phyloP scores from a whole-genome alignment of 768 basidiomycete genomes.

The Lactarius akahatsu region DNA sequence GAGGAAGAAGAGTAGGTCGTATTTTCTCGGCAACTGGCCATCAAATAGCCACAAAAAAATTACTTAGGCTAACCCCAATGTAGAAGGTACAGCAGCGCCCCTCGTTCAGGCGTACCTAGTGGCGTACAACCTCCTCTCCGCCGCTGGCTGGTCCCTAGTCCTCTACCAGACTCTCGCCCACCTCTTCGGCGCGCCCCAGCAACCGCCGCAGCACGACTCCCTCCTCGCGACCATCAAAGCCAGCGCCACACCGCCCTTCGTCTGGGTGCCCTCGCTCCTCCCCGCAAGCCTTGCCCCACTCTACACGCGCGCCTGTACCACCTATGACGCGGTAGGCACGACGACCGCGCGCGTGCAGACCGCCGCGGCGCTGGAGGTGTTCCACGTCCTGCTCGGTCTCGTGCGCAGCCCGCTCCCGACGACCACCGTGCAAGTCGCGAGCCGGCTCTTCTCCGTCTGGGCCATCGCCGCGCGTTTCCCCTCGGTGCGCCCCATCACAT shows the following conservation, averaged over 20 bases:
- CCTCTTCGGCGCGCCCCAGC: conserved; percentile 1
- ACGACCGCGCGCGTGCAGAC: conserved; percentile 76
- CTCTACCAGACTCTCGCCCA: conserved; percentile 26
- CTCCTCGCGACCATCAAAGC: conserved; percentile 16
- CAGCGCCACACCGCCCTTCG: conserved; percentile 4
- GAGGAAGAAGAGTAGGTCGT: not conserved
- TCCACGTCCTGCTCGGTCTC: conserved; percentile 76
- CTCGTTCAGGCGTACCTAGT: conserved; percentile 30
- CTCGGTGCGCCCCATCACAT: conserved; percentile 42
- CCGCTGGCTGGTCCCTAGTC: conserved; percentile 23
- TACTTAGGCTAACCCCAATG: not conserved
- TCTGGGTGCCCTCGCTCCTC: conserved; percentile 39
- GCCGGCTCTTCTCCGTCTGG: conserved; percentile 84
- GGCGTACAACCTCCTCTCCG: conserved; percentile 28
- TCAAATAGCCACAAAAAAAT: not conserved
- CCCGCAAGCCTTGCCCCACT: conserved; percentile 45
- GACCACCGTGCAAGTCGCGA: conserved; percentile 76
- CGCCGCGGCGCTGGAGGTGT: conserved; percentile 77
- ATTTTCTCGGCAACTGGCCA: not conserved
- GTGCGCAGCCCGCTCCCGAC: conserved; percentile 77
- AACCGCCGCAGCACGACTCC: conserved; percentile 1
- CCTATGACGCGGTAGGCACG: conserved; percentile 60
- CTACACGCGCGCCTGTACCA: conserved; percentile 52
- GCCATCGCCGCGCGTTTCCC: conserved; percentile 67
- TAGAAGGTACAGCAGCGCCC: conserved; percentile 4